Percentiles rank a stretch among this genome's conserved stretches.
phyloP scores from a whole-genome alignment of 257 asterid genomes.

The Ilex asprella region DNA sequence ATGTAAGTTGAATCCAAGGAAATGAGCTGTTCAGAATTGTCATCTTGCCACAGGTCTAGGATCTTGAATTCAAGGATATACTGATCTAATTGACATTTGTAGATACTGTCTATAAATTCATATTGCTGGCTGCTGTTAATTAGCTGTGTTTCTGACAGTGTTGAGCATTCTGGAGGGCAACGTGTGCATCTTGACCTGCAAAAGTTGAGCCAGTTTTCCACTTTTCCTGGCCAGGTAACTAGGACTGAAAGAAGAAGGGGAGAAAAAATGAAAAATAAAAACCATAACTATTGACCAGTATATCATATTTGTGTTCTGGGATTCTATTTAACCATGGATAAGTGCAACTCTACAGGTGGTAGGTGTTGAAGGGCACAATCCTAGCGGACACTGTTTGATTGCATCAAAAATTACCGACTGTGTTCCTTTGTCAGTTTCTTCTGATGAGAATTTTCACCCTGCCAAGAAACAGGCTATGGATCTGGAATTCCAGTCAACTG shows the following conservation, averaged over 20 bases:
- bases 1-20: too few relatives aligned
- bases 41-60: too few relatives aligned
- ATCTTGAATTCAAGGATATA: too few relatives aligned
- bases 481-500: constrained; percentile 33
- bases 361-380: constrained; percentile 91
- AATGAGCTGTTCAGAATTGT: too few relatives aligned
- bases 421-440: constrained; percentile 45
- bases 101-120: not conserved
- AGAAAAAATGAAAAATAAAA: too few relatives aligned
- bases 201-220: constrained; percentile 67
- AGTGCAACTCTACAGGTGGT: constrained; percentile 49
- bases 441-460: constrained; percentile 45
- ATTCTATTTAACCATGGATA: constrained; percentile 15
- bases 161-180: constrained; percentile 97
- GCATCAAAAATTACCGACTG: constrained; percentile 72
- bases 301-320: constrained; percentile 13
- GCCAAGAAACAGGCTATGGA: constrained; percentile 62
- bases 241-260: not conserved
- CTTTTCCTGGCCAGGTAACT: constrained; percentile 95
- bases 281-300: constrained; percentile 12
- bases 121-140: not conserved
- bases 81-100: too few relatives aligned
- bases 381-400: constrained; percentile 94
- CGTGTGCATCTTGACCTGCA: constrained; percentile 94
- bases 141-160: constrained; percentile 34